Evolutionary conservation across 352 stramenopile genomes (phyloP), one percentile per base, ranked within the genome.

Genomic region (Phytophthora meadii): DNA sequence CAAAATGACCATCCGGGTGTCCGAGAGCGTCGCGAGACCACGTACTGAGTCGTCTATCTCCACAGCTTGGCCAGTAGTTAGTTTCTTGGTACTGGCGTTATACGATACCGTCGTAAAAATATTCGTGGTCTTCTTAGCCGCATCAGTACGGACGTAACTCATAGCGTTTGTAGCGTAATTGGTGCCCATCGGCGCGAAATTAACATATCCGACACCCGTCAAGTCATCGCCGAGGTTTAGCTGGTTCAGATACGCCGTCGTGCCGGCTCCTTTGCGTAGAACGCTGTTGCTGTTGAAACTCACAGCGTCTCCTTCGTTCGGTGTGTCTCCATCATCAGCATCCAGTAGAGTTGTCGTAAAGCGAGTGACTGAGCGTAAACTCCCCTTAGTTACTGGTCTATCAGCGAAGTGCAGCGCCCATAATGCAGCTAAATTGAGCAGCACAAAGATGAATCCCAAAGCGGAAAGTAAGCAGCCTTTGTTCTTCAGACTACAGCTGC

Each of bases 331-430:
- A 0, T 54, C 28, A 1, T 51, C 74, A 3, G 69, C 61, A 76
- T 9, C 58, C 60, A 22, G 83, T 74, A 14, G 65, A 76, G 53
- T 10, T 12, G 30, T 36, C 30, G 30, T 36, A 36, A 88, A 84
- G 5, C 68, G 68, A 10, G 79, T 83, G 0, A 67, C 79, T 9
- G 69, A 61, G 25, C 64, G 71, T 17, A 74, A 34, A 24, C 46
- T 61, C 19, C 50, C 49, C 34, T 64, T 69, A 25, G 9, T 46
- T 27, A 36, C 37, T 2, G 82, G 76, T 11, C 66, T 71, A 54
- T 89, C 70, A 15, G 75, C 77, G 48, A 91, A 91, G 68, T 89
- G 82, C 22, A 92, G 68, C 28, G 82, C 67, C 69, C 85, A 92
- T 17, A 92, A 56, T 14, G 79, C 82, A 7, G 73, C 76, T 41